Evolutionary conservation across 2,329 filamentous ascomycete species (phyloP), one percentile per base, ranked within the genome.

Genomic region (Tolypocladium capitatum): DNA sequence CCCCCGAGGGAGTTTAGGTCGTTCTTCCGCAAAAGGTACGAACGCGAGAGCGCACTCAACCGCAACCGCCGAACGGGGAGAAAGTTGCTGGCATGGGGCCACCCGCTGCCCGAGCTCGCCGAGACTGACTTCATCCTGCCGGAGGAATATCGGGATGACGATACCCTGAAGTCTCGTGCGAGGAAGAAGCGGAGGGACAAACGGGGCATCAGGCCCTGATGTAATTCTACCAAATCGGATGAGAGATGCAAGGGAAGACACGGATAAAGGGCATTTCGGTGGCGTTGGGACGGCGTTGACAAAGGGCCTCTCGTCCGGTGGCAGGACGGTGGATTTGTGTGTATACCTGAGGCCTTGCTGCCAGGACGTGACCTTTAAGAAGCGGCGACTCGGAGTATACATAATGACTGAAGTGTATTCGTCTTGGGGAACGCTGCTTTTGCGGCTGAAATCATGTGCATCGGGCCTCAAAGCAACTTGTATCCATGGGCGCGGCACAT

Each of bases 11-110:
- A 86, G 34, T 89, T 96, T 60, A 84, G 72, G n/a, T 94, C 87
- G 0, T 96, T 96, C 68, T 97, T 89, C 61, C 65, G 75, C 18
- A 89, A 92, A 66, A 80, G 76, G 24, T 82, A 94, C 59, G 75
- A 91, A 51, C 83, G 91, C 27, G 86, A 89, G 21, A 79, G 81
- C 7, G 88, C 90, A 10, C 66, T 95, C n/a, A 83, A 80, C 51
- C 81, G 80, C 55, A 73, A 79, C 44, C 76, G 88, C 32, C 80
- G 86, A 46, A 78, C 81, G 45, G 79, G 80, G 40, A 75, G 87
- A 45, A 85, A 76, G 46, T 73, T 82, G 16, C 72, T 84, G 43
- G 91, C 90, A 4, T 97, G 92, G 75, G 91, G 91, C 0, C 78
- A 83, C 27, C 76, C 84, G 0, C 66, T 97, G 20, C 90, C 90